Conservation (phyloP, 768 basidiomycete species). For the Hemileccinum rubropunctum region DNA sequence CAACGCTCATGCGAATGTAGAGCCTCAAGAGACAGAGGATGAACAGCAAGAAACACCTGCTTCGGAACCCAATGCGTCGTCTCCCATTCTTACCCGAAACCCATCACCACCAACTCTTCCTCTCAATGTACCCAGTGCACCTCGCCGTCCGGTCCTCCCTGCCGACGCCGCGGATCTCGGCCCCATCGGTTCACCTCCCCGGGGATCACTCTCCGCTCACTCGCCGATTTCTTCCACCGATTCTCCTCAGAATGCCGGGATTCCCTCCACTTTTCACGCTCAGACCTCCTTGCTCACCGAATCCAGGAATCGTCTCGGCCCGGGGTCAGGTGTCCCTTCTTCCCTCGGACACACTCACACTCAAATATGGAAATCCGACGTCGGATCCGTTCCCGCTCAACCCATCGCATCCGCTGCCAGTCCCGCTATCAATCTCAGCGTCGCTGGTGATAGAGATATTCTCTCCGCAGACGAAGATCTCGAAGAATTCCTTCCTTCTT, state of each 20-base stretch:
- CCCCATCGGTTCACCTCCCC: constrained; percentile 80
- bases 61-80: constrained; percentile 10
- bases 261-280: constrained; percentile 72
- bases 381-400: constrained; percentile 22
- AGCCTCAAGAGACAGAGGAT: constrained; percentile 13
- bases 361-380: constrained; percentile 29
- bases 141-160: constrained; percentile 42
- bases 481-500: constrained; percentile 88
- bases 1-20: constrained; percentile 1
- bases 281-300: constrained; percentile 50
- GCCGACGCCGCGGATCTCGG: constrained; percentile 59
- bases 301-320: constrained; percentile 33
- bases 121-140: constrained; percentile 45
- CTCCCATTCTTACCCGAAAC: constrained; percentile 24
- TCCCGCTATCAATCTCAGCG: constrained; percentile 15
- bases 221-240: constrained; percentile 46
- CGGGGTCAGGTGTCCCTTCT: constrained; percentile 50
- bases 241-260: constrained; percentile 41
- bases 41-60: constrained; percentile 1
- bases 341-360: constrained; percentile 48
- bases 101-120: constrained; percentile 52
- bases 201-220: constrained; percentile 44
- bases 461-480: constrained; percentile 58
- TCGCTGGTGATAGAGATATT: constrained; percentile 44
- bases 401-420: constrained; percentile 5